These are phyloP conservation scores for Fraxinus xanthoxyloides DNA, from an alignment of 305 asterid species.

Conservation along the genomic window DNA sequence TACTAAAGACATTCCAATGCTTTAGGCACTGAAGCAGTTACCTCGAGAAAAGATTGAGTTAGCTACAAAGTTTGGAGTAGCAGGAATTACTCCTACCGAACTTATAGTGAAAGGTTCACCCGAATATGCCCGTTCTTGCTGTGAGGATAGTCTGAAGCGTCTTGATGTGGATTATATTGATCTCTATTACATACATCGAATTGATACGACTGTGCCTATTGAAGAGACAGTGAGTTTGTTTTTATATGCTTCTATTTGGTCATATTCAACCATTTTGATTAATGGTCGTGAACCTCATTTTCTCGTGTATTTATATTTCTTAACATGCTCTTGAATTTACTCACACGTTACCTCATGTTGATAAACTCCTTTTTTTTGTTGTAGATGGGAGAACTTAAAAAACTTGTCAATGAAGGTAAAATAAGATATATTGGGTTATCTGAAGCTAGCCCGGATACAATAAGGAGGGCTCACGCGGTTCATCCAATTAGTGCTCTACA, in stretches of 20 bases:
- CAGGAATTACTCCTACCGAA: conserved; percentile 21
- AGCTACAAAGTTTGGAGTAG: conserved; percentile 53
- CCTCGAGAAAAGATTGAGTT: conserved; percentile 52
- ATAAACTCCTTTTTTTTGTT: too few relatives aligned
- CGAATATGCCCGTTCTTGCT: conserved; percentile 52
- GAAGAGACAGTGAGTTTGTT: conserved; percentile 44
- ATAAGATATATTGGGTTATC: conserved; percentile 65
- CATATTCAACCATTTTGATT: not conserved
- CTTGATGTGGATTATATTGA: conserved; percentile 56
- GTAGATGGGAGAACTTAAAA: conserved; percentile 35
- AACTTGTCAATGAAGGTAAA: conserved; percentile 60
- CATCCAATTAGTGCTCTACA: conserved; percentile 65
- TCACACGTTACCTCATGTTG: too few relatives aligned
- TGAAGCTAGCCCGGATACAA: conserved; percentile 62
- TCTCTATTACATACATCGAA: conserved; percentile 50
- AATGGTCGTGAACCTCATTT: not conserved
- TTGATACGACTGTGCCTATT: conserved; percentile 53
- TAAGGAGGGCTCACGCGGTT: conserved; percentile 65
- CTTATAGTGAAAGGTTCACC: conserved; percentile 46
- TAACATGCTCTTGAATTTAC: too few relatives aligned
- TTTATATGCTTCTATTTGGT: not conserved
- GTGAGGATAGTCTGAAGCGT: conserved; percentile 50
- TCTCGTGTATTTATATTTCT: too few relatives aligned
- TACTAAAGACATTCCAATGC: not conserved
- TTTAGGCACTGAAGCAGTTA: conserved; percentile 55